Evolutionary conservation across 2,329 filamentous ascomycete genomes (phyloP), one percentile per base, ranked within the genome.

Genomic region (Fusarium fracticaudum): DNA sequence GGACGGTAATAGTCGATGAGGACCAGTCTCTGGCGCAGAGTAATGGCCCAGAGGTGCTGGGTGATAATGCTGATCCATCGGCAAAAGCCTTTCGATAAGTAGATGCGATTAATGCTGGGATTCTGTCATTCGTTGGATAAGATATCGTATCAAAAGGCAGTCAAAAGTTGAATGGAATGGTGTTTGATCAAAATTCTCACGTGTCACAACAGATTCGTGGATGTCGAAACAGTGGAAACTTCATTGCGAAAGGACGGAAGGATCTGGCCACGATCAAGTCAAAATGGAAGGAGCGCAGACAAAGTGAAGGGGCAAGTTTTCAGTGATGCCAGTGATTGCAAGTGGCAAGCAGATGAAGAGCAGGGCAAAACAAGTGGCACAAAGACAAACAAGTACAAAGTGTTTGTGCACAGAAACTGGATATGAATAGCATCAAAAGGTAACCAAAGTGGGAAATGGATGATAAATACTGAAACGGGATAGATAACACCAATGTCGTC

Each of bases 221-320:
- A 58, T 59, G 40, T 67, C 55, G 61, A 51, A 61, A 73, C 38
- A 50, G 68, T 69, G 66, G 60, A 58, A 73, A 58, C 61, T 71
- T 76, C 77, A 78, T 78, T 60, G 70, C 72, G 69, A 69, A 60
- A 60, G 33, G 12, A 50, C n/a, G 41, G 60, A 69, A 65, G 59
- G 63, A 58, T n/a, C 26, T 47, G 45, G 24, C 50, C 40, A 50
- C 37, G 38, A 43, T 20, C 48, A 29, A 59, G 41, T 33, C 12
- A 24, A 38, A 50, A 29, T 60, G 69, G 67, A 70, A 62, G 53
- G 62, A 59, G 26, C 24, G 58, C 31, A 22, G 38, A 41, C 13
- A 60, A 45, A 69, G 33, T 26, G 29, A 55, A 54, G 44, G n/a
- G 31, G 31, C n/a, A 54, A 47, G 54, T 60, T 60, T 29, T 72